These are phyloP conservation scores for Fusarium equiseti DNA, from an alignment of 2,329 filamentous ascomycete genomes.

Conservation along the genomic window DNA sequence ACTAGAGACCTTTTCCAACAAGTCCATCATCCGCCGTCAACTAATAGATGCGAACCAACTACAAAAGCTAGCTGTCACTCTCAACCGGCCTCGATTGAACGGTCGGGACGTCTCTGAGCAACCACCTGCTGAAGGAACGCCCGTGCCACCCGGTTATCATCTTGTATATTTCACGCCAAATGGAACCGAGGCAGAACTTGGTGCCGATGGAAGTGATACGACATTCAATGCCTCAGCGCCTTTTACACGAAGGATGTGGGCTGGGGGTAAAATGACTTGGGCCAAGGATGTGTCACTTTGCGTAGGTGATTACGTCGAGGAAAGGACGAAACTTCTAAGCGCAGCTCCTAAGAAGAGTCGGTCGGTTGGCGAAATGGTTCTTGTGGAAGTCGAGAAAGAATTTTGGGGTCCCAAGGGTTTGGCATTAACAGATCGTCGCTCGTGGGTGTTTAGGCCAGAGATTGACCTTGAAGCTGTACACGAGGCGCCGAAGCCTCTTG, in stretches of 20 bases:
- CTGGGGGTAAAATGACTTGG: slow-evolving; percentile 71
- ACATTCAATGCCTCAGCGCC: slow-evolving; percentile 70
- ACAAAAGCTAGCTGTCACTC: slow-evolving; percentile 70
- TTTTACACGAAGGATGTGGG: slow-evolving; percentile 76
- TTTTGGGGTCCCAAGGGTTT: slow-evolving; percentile 65
- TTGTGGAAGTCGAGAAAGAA: slow-evolving; percentile 73
- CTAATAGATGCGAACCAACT: slow-evolving; percentile 72
- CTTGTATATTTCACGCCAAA: slow-evolving; percentile 73
- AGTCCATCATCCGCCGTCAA: slow-evolving; percentile 55
- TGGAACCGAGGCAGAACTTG: slow-evolving; percentile 66
- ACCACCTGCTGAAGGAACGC: slow-evolving; percentile 58
- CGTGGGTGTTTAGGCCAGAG: slow-evolving; percentile 60
- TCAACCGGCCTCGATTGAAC: slow-evolving; percentile 61
- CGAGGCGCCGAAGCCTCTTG: slow-evolving; percentile 35
- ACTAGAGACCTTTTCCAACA: slow-evolving; percentile 47
- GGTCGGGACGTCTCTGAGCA: slow-evolving; percentile 54
- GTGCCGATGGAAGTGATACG: slow-evolving; percentile 70
- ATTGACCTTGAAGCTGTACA: slow-evolving; percentile 41
- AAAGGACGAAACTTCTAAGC: slow-evolving; percentile 67
- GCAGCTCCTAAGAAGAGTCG: slow-evolving; percentile 67
- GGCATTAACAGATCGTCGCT: slow-evolving; percentile 66
- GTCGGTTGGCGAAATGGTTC: slow-evolving; percentile 70
- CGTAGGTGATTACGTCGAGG: slow-evolving; percentile 67
- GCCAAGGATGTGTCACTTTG: slow-evolving; percentile 51
- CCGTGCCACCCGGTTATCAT: slow-evolving; percentile 70